Conservation (phyloP, 495 filamentous ascomycete species). For the Aspergillus cavernicola region DNA sequence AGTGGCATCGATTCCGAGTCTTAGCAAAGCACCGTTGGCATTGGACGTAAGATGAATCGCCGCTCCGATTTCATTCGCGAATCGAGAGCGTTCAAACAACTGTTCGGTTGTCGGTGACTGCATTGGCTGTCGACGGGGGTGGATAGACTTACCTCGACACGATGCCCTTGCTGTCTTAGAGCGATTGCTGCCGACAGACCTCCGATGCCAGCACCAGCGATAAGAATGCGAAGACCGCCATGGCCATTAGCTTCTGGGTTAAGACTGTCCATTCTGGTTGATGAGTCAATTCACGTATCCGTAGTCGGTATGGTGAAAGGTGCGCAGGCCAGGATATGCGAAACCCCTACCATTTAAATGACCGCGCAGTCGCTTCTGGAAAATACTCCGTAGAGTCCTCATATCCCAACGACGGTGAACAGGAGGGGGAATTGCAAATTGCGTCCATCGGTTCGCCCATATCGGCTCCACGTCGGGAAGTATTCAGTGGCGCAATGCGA, state of each 20-base stretch:
- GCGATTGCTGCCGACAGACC: constrained; percentile 52
- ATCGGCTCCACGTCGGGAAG: constrained; percentile 34
- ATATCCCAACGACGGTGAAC: no score
- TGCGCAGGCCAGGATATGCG: not conserved
- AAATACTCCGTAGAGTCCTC: not conserved
- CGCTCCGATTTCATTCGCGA: constrained; percentile 53
- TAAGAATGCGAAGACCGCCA: constrained; percentile 35
- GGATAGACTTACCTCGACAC: constrained; percentile 38
- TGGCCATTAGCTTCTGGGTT: not conserved
- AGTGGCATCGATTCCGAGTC: constrained; percentile 38
- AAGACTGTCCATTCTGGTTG: constrained; percentile 7
- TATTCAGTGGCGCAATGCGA: not conserved
- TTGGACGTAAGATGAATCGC: constrained; percentile 55
- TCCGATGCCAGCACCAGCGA: constrained; percentile 57
- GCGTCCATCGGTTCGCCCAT: constrained; percentile 16
- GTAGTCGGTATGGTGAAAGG: not conserved
- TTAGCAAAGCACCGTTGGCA: constrained; percentile 44
- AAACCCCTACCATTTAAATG: not conserved
- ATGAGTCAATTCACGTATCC: not conserved
- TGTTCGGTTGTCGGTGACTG: constrained; percentile 14
- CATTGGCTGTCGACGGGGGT: not conserved
- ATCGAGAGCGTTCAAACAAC: constrained; percentile 52
- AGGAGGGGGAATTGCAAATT: constrained; percentile 7
- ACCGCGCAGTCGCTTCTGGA: not conserved
- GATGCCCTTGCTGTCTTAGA: constrained; percentile 50